These are phyloP conservation scores for Lepiota venenata DNA, from an alignment of 768 basidiomycete species.

Conservation along the genomic window DNA sequence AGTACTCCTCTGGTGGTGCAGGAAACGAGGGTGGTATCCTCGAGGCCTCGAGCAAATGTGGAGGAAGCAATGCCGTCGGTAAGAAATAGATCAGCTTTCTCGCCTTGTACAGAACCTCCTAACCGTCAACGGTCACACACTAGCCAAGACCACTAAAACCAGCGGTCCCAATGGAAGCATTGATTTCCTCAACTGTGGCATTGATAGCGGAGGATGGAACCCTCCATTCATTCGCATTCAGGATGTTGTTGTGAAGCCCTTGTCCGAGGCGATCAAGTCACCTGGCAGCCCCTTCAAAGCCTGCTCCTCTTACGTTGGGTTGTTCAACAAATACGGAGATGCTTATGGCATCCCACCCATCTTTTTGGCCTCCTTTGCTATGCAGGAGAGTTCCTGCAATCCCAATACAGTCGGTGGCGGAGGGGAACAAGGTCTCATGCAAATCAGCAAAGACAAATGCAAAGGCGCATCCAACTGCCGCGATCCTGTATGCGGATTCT, in stretches of 20 bases:
- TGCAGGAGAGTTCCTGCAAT: conserved; percentile 82
- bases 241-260: conserved; percentile 45
- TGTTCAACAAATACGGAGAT: conserved; percentile 61
- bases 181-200: conserved; percentile 77
- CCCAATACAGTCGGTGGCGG: conserved; percentile 63
- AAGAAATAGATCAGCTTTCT: conserved; percentile 30
- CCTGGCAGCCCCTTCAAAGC: conserved; percentile 52
- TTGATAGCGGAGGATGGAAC: conserved; percentile 67
- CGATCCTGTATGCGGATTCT: conserved; percentile 35
- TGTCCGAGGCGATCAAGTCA: conserved; percentile 46
- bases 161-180: conserved; percentile 71
- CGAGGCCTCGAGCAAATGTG: conserved; percentile 10
- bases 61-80: conserved; percentile 16
- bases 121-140: neutral
- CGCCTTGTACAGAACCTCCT: neutral
- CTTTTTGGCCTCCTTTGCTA: conserved; percentile 80
- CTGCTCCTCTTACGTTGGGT: conserved; percentile 45
- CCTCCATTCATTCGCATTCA: conserved; percentile 59
- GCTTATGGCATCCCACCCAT: conserved; percentile 60
- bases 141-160: conserved; percentile 45
- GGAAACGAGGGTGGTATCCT: conserved; percentile 9
- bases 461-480: conserved; percentile 49
- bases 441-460: conserved; percentile 79
- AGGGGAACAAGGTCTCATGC: conserved; percentile 88
- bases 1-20: conserved; percentile 1